Percentiles rank a stretch among this genome's conserved stretches.
These are phyloP conservation scores for Aureobasidium sp. DNA, from an alignment of 2,329 filamentous ascomycete species.

Conservation along the genomic window DNA sequence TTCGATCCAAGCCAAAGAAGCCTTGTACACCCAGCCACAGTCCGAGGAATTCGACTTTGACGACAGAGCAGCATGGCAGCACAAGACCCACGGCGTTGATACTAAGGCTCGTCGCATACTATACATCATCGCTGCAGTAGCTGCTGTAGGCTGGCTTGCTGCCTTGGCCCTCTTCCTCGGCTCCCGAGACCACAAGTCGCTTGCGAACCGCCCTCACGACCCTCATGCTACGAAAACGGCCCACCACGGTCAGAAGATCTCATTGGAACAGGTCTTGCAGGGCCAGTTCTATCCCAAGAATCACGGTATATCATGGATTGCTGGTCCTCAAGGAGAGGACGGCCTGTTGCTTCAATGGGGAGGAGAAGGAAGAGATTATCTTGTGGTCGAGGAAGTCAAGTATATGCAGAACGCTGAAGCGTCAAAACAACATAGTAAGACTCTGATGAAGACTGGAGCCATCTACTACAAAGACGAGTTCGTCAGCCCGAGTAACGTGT, in stretches of 20 bases:
- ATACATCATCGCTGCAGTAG: constrained; percentile 53
- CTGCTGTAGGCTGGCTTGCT: constrained; percentile 61
- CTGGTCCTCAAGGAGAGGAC: constrained; percentile 68
- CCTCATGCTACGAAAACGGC: constrained; percentile 56
- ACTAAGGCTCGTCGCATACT: constrained; percentile 56
- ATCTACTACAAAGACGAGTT: constrained; percentile 55
- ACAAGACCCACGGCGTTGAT: constrained; percentile 48
- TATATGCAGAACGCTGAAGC: constrained; percentile 39
- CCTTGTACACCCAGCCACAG: constrained; percentile 30
- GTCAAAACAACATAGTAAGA: constrained; percentile 49
- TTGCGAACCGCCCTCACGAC: constrained; percentile 59
- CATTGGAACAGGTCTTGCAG: constrained; percentile 60
- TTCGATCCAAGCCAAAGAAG: constrained; percentile 42
- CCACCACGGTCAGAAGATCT: constrained; percentile 65
- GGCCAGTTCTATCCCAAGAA: constrained; percentile 59
- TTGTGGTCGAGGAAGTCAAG: constrained; percentile 82
- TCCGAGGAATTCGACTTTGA: constrained; percentile 45
- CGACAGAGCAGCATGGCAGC: constrained; percentile 39
- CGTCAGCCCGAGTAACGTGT: constrained; percentile 54
- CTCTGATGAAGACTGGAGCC: constrained; percentile 63
- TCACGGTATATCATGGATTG: constrained; percentile 70
- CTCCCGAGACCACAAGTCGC: constrained; percentile 58
- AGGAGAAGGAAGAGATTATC: constrained; percentile 57
- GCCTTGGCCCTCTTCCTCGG: constrained; percentile 62
- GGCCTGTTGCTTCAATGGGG: constrained; percentile 74